These are phyloP conservation scores for Kodamaea kaohsiungensis DNA, from an alignment of 805 yeast genomes.

Conservation along the genomic window DNA sequence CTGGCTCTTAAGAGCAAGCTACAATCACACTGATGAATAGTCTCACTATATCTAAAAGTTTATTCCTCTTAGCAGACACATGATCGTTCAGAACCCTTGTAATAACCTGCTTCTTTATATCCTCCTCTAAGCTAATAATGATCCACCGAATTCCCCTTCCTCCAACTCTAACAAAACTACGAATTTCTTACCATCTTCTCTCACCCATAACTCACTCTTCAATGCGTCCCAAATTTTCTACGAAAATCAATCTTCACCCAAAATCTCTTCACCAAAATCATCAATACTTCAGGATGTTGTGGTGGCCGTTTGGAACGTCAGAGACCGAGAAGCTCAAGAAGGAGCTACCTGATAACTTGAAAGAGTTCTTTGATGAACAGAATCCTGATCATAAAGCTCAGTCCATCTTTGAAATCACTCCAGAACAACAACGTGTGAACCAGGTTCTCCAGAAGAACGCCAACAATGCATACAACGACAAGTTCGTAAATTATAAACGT, in stretches of 20 bases:
- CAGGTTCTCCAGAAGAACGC: constrained; percentile 22
- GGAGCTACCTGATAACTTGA: constrained; percentile 36
- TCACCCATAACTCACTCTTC: not conserved
- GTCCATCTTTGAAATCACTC: constrained; percentile 24
- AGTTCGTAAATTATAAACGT: constrained; percentile 33
- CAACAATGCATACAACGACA: constrained; percentile 20
- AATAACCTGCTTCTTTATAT: too few relatives aligned
- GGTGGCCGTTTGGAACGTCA: constrained; percentile 33
- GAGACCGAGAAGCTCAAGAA: constrained; percentile 29
- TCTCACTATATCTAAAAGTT: too few relatives aligned
- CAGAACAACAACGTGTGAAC: constrained; percentile 29
- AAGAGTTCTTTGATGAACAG: constrained; percentile 29
- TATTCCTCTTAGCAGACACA: too few relatives aligned
- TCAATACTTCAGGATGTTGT: constrained; percentile 12
- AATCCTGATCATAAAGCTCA: constrained; percentile 30
- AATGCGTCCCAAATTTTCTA: not conserved
- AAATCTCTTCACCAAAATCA: not conserved
- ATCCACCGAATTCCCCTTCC: too few relatives aligned
- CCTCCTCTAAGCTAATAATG: too few relatives aligned
- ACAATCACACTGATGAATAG: too few relatives aligned
- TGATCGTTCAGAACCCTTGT: too few relatives aligned
- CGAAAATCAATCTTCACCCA: not conserved
- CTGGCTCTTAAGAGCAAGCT: too few relatives aligned
- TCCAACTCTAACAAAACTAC: too few relatives aligned
- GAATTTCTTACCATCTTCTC: too few relatives aligned